Percentiles rank a stretch among this genome's conserved stretches.
Evolutionary conservation across 495 filamentous ascomycete species (phyloP).

Genomic region (Talaromyces borbonicus): DNA sequence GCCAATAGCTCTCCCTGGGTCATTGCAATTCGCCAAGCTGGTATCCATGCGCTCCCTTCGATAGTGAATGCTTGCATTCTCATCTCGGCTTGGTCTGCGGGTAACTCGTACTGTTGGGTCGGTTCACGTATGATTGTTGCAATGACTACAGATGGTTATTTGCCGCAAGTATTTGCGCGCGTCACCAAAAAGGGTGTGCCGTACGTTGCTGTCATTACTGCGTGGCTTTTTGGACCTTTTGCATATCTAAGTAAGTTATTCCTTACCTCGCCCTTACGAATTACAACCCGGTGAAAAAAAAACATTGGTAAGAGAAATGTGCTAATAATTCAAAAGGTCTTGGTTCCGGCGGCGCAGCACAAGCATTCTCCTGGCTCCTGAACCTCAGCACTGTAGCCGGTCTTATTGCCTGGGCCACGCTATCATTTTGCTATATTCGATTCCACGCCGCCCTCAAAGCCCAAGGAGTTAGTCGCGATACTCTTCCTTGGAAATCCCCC

Average conservation of each 20-base stretch:
- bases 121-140: constrained; percentile 68
- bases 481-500: constrained; percentile 48
- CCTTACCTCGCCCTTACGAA: too few relatives aligned
- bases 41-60: constrained; percentile 55
- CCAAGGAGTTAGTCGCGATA: constrained; percentile 45
- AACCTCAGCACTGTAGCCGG: constrained; percentile 60
- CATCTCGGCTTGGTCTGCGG: constrained; percentile 55
- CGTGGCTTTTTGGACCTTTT: constrained; percentile 53
- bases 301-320: too few relatives aligned
- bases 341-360: constrained; percentile 46
- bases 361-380: constrained; percentile 49
- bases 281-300: too few relatives aligned
- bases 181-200: constrained; percentile 25
- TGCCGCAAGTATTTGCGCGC: constrained; percentile 46
- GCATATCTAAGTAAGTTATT: constrained; percentile 76
- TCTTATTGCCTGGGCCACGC: constrained; percentile 56
- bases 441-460: constrained; percentile 51
- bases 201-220: constrained; percentile 29
- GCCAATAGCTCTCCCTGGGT: constrained; percentile 55
- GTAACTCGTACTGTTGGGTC: constrained; percentile 73
- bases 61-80: constrained; percentile 72
- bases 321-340: constrained; percentile 52
- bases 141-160: constrained; percentile 53
- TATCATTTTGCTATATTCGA: constrained; percentile 48
- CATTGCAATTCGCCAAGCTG: constrained; percentile 47